Base-by-base conservation (phyloP, 169 alveolate species). In the Cryptosporidium bovis region DNA sequence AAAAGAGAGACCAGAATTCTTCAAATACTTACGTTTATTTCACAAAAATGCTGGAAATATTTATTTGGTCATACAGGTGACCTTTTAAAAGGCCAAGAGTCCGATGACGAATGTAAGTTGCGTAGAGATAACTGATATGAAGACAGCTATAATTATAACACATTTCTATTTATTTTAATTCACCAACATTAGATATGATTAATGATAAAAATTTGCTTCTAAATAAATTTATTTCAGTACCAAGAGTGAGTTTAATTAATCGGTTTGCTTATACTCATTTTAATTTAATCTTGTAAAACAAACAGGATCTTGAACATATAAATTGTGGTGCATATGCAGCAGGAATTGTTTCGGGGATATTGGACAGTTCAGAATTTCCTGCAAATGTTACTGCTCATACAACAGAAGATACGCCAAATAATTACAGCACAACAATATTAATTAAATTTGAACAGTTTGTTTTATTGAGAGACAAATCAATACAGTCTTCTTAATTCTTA, bases 371-470 rank as follows among this genome's bases (percentile, higher is more conserved):
- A 1, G 95, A 93, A 82, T 93, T 93, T 51, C 95, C 95, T 66
- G 96, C 96, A 40, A 93, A 82, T 29, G 96, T 93, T 2, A 84
- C 95, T n/a, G 96, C 96, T 7, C 96, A 93, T 33, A 93, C 95
- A 34, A 82, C 92, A 34, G 92, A 92, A 64, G 95, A 92, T 31
- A 50, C 83, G 2, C 93, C 91, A 13, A 69, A 83, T 33, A 66
- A 50, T 48, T 67, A 83, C 27, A 90, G 91, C 77, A 92, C 95
- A 27, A 93, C 96, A 27, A 84, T 93, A 56, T 82, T 93, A 66
- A 92, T 93, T 5, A 92, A 93, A 46, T 93, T 93, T 53, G 87
- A 77, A 2, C 29, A 44, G 48, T 62, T 60, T 24, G 87, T 77
- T 27, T 16, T 77, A 12, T 36, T 60, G 16, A 77, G 87, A 44